A percentile compares a stretch with the other conserved stretches of the same genome.
Evolutionary conservation across 768 basidiomycete species (phyloP).

Genomic region (Hebeloma cylindrosporum): DNA sequence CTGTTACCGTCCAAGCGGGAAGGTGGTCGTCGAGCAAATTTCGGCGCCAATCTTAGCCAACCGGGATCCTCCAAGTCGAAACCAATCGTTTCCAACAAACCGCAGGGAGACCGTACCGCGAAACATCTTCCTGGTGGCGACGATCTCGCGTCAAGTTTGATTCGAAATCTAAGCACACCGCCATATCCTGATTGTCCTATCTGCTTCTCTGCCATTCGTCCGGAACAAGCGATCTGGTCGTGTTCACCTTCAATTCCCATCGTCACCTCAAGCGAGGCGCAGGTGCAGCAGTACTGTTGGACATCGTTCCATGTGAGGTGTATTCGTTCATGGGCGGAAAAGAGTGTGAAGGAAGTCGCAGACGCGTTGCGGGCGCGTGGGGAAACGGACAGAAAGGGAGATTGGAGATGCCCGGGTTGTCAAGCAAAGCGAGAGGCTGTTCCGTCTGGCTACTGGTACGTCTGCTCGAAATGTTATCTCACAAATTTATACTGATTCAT

Average conservation of each 20-base stretch:
- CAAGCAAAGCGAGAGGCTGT: constrained; percentile 72
- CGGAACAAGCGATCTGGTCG: constrained; percentile 83
- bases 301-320: constrained; percentile 90
- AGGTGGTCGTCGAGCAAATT: constrained; percentile 23
- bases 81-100: neutral
- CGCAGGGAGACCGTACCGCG: neutral
- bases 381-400: constrained; percentile 57
- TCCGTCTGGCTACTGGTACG: constrained; percentile 67
- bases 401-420: constrained; percentile 96
- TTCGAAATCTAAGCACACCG: constrained; percentile 59
- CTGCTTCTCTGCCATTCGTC: constrained; percentile 80
- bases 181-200: constrained; percentile 81
- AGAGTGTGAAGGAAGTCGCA: constrained; percentile 70
- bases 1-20: no score
- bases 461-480: constrained; percentile 9
- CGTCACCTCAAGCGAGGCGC: constrained; percentile 31
- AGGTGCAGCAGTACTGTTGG: constrained; percentile 73
- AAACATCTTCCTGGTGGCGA: constrained; percentile 35
- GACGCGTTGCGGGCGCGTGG: constrained; percentile 76
- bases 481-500: neutral
- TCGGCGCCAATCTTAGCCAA: constrained; percentile 25
- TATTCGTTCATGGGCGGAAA: constrained; percentile 83
- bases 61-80: constrained; percentile 5
- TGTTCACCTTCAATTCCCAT: constrained; percentile 69
- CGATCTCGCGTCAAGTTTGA: constrained; percentile 76